A percentile compares a stretch with the other conserved stretches of the same genome.
Evolutionary conservation across 176 grass and related monocot genomes (phyloP).

Genomic region (Olyra latifolia): DNA sequence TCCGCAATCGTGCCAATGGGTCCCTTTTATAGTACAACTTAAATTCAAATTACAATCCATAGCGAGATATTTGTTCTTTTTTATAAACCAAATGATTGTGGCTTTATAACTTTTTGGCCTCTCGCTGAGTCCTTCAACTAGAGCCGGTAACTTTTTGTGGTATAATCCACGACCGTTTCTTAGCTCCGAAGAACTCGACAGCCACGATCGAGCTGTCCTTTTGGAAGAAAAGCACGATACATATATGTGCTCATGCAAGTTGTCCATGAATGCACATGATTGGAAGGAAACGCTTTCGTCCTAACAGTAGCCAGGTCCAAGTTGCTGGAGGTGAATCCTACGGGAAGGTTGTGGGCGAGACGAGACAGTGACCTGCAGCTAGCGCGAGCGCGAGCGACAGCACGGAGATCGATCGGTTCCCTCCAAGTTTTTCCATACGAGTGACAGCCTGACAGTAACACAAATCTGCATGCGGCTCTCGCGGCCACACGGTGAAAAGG

Average conservation of each 20-base stretch:
- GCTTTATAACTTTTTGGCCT: too few species aligned
- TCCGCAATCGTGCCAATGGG: too few species aligned
- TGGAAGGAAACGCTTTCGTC: too few species aligned
- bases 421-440: neutral
- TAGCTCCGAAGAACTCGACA: too few species aligned
- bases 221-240: neutral
- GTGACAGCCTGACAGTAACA: neutral
- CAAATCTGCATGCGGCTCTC: neutral
- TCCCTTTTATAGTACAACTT: too few species aligned
- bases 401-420: neutral
- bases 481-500: neutral
- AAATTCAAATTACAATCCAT: too few species aligned
- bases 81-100: too few species aligned
- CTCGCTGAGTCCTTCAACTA: too few species aligned
- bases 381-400: neutral
- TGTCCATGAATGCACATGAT: neutral
- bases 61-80: too few species aligned
- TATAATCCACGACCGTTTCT: too few species aligned
- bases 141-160: too few species aligned
- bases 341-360: neutral
- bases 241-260: neutral
- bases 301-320: neutral
- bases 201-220: slow-evolving; percentile 10
- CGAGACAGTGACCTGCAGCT: neutral
- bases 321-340: neutral